Conservation (phyloP, 176 grass and related monocot species). For the Otatea glauca region DNA sequence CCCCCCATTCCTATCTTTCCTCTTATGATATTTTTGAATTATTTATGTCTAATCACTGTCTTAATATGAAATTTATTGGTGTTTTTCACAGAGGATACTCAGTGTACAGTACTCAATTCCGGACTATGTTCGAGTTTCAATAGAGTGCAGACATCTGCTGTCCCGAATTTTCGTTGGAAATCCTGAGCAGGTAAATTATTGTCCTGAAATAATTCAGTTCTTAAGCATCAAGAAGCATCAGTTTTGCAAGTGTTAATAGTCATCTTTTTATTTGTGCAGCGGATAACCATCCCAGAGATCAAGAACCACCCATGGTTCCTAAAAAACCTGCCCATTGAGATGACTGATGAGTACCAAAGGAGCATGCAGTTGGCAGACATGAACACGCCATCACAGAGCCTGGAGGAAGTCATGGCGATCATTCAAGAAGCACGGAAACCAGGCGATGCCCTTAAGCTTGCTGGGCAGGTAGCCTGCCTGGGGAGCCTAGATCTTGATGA, state of each 20-base stretch:
- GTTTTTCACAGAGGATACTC: conserved; percentile 69
- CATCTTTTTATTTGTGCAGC: conserved; percentile 43
- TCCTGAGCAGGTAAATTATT: conserved; percentile 71
- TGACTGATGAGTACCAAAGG: conserved; percentile 69
- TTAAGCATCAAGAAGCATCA: not conserved
- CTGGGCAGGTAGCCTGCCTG: conserved; percentile 46
- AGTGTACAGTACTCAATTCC: conserved; percentile 86
- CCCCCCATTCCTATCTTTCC: not conserved
- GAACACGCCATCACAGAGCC: conserved; percentile 52
- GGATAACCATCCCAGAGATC: conserved; percentile 84
- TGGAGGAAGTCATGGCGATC: conserved; percentile 77
- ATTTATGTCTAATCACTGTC: not conserved
- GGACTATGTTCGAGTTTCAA: conserved; percentile 78
- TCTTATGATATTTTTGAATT: not conserved
- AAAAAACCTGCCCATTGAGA: conserved; percentile 79
- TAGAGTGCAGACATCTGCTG: conserved; percentile 73
- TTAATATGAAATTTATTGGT: not conserved
- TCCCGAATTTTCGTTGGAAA: conserved; percentile 85
- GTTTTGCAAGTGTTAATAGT: not conserved
- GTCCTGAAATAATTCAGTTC: not conserved
- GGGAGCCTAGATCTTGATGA: conserved; percentile 88
- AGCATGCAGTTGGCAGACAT: conserved; percentile 42
- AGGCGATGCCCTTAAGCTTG: conserved; percentile 36
- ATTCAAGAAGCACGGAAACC: conserved; percentile 73
- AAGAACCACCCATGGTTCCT: conserved; percentile 90